These are phyloP conservation scores for Scenedesmus sp. DNA, from an alignment of 163 green algal species.

Conservation along the genomic window DNA sequence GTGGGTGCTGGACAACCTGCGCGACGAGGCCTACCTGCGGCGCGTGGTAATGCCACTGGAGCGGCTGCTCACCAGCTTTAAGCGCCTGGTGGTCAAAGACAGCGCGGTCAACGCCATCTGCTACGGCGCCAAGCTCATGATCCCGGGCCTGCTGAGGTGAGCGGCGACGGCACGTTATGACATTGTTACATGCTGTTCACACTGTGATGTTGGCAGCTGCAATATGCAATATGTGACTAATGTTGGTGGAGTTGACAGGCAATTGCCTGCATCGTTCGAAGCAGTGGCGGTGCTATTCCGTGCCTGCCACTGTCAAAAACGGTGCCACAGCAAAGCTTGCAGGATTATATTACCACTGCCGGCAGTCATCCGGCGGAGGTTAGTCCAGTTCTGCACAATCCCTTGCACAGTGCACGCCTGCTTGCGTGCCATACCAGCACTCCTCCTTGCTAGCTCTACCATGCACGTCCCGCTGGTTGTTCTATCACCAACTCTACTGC, in stretches of 20 bases:
- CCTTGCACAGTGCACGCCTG: background rate
- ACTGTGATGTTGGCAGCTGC: background rate
- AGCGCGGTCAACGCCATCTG: conserved; percentile 98
- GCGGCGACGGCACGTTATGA: conserved; percentile 51
- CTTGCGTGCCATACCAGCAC: background rate
- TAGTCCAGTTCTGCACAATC: conserved; percentile 39
- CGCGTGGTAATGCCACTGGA: conserved; percentile 97
- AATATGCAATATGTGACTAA: background rate
- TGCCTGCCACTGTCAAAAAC: conserved; percentile 48
- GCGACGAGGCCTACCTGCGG: conserved; percentile 85
- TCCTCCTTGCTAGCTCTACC: background rate
- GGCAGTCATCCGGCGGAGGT: background rate
- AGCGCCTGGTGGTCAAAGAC: conserved; percentile 98
- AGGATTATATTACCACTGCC: conserved; percentile 24
- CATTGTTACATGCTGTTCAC: background rate
- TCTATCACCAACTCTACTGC: background rate
- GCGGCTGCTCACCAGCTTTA: conserved; percentile 95
- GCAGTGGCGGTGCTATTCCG: conserved; percentile 19
- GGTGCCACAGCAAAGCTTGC: conserved; percentile 34
- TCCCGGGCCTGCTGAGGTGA: conserved; percentile 95
- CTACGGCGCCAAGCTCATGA: conserved; percentile 99
- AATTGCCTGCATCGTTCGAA: conserved; percentile 41
- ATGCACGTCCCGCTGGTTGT: background rate
- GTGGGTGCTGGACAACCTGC: conserved; percentile 62
- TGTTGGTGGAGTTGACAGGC: background rate